phyloP scores from a whole-genome alignment of 2,329 filamentous ascomycete species.

The Pseudocercospora fuligena region DNA sequence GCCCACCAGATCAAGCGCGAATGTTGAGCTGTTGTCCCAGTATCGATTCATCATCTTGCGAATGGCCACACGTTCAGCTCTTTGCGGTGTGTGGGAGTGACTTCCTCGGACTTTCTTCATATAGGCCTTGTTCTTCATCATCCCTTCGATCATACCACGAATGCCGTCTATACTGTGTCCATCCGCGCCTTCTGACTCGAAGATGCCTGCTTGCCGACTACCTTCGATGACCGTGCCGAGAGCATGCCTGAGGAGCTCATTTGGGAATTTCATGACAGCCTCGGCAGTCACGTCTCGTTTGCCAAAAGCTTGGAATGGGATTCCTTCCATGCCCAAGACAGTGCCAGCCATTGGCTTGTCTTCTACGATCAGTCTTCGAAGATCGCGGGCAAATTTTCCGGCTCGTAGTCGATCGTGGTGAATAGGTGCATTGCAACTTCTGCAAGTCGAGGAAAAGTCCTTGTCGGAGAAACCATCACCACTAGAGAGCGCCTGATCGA shows the following conservation, averaged over 20 bases:
- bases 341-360: conserved; percentile 70
- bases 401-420: conserved; percentile 65
- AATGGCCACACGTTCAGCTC: conserved; percentile 48
- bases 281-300: conserved; percentile 26
- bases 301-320: conserved; percentile 47
- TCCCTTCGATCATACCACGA: conserved; percentile 55
- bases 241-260: conserved; percentile 49
- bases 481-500: conserved; percentile 38
- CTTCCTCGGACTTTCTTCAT: conserved; percentile 46
- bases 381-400: conserved; percentile 65
- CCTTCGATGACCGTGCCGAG: conserved; percentile 49
- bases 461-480: conserved; percentile 67
- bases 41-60: conserved; percentile 73
- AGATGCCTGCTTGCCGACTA: background rate
- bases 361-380: conserved; percentile 52
- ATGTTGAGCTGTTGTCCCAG: conserved; percentile 69
- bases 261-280: conserved; percentile 33
- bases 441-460: conserved; percentile 58
- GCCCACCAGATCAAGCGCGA: conserved; percentile 68
- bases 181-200: background rate
- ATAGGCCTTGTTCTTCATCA: conserved; percentile 46
- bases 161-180: conserved; percentile 45
- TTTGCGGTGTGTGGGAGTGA: conserved; percentile 15
- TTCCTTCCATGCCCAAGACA: conserved; percentile 61
- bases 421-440: conserved; percentile 56